Evolutionary conservation across 176 grass and related monocot species (phyloP), one percentile per base, ranked within the genome.

Genomic region (Carex cristatella): DNA sequence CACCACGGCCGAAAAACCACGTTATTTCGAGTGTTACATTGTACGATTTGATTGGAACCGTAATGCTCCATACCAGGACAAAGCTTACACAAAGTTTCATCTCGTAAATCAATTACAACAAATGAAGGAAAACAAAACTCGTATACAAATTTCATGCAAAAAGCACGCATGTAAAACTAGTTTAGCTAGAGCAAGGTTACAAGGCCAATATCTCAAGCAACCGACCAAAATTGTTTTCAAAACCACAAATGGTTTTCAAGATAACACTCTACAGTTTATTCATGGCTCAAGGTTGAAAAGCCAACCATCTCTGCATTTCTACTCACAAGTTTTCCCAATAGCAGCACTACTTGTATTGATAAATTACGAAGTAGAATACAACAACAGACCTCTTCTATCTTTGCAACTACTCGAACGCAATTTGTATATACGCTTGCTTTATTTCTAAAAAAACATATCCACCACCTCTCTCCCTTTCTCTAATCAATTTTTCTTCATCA

Each of bases 391-490:
- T 58, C 74, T 58, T 51, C 74, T 79, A 79, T 79, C 51, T 79
- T 57, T 79, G 74, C 74, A 79, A 51, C 74, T 79, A 79, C 19
- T 63, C 61, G 44, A 84, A 51, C 28, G 15, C 80, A 83, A 40
- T 63, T 40, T 40, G 32, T 70, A 84, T 73, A 84, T 38, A 73
- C 42, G 65, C 49, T 72, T 72, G 19, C 66, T 84, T 70, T 69
- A 70, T 84, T 83, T 63, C 80, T 83, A 83, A 61, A 46, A 46
- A 8, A 79, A 79, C 74, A 79, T 51, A 65, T 82, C 40, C 81
- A 64, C 61, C 40, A 65, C 31, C 33, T 38, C 31, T 72, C 35
- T 19, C 32, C 16, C 31, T 27, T 27, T 65, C 13, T 58, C 74
- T 79, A 79, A 58, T 79, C 37, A 58, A 9, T 69, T 83, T 67